Base-by-base conservation (phyloP, 306 rosid genomes). In the Citrullus colocynthis region DNA sequence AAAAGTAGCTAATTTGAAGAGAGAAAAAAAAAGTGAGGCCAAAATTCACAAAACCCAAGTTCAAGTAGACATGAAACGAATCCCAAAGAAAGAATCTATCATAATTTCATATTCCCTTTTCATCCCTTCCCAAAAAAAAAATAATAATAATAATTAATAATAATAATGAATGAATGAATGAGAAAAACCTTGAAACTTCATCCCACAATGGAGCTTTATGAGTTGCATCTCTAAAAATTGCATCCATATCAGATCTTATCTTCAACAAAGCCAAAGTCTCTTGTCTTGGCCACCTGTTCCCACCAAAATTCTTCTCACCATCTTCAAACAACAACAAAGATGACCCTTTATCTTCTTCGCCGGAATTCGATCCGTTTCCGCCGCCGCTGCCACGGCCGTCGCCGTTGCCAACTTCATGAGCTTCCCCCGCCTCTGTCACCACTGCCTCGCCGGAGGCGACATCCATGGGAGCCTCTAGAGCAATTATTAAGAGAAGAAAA, bases 131-230 rank as follows among this genome's bases (percentile, higher is more conserved):
- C 4, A 56, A 18, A 56, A 56, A 17, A 36, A 36, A 36, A 36
- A 3, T 36, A 36, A 36, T 3, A 36, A 4, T 36, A 36, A 36
- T 2, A 1, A 12, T 24, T 24, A 28, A 60, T 10, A 60, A 11
- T 10, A 12, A 7, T 10, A 14, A 49, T 8, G 2, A 51, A 52
- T 17, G 0, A 5, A 52, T 1, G 57, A 16, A 52, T 3, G 14
- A 5, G 6, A 51, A 52, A 52, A 52, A 85, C 89, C 97, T 96
- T 86, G 98, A 92, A 77, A 92, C 93, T 41, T 88, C 98, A 41
- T 96, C 97, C 99, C 99, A 96, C 75, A 96, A 92, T 75, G 99
- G 99, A 88, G 96, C 97, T 76, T 96, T 96, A 20, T 80, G 91
- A 81, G 90, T 91, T 63, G 99, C 96, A 84, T 96, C 99, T 76